phyloP scores from a whole-genome alignment of 2,329 filamentous ascomycete genomes.

The Fusarium longipes region DNA sequence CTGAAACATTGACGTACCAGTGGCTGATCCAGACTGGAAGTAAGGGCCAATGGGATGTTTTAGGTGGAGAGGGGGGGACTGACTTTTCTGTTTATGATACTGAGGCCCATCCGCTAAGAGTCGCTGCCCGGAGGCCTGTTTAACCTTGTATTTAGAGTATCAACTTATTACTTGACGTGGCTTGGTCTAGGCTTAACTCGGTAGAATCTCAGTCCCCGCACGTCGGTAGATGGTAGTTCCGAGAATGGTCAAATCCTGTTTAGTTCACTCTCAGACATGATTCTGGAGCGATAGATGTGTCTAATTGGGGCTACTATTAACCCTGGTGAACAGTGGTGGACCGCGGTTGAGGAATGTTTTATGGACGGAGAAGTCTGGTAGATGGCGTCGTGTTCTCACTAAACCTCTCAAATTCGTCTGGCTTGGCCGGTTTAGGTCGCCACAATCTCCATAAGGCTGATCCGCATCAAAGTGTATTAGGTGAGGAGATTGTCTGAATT shows the following conservation, averaged over 20 bases:
- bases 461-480: not conserved
- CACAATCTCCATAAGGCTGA: conserved; percentile 15
- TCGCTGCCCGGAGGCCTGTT: conserved; percentile 6
- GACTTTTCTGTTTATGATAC: conserved; percentile 62
- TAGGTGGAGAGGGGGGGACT: conserved; percentile 56
- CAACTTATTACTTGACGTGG: not conserved
- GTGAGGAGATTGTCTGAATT: not conserved
- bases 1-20: conserved; percentile 82
- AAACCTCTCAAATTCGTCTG: not conserved
- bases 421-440: not conserved
- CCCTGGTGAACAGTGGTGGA: too few species aligned
- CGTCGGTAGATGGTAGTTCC: not conserved
- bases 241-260: not conserved
- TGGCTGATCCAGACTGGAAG: conserved; percentile 65
- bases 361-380: not conserved
- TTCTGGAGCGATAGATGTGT: not conserved
- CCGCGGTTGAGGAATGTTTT: not conserved
- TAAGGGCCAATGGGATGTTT: conserved; percentile 44
- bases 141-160: conserved; percentile 27
- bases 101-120: conserved; percentile 62
- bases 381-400: not conserved
- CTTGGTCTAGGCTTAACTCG: not conserved
- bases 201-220: not conserved
- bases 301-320: not conserved
- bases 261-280: not conserved